Conservation (phyloP, 2,329 filamentous ascomycete genomes). For the Ophiostoma pallidulum region DNA sequence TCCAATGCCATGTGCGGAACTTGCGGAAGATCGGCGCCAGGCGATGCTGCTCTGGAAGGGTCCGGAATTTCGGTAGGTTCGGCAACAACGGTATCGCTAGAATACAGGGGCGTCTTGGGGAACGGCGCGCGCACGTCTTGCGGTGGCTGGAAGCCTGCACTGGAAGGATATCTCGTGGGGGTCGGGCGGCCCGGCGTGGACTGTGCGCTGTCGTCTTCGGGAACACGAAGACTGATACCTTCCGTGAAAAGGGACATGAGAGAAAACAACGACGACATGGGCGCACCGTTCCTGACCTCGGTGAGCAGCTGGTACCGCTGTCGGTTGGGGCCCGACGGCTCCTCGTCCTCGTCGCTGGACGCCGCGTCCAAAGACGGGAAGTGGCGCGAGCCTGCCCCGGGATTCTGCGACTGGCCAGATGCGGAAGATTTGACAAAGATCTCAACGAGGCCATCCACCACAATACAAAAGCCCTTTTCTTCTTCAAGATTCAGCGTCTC, state of each 20-base stretch:
- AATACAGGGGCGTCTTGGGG: conserved; percentile 31
- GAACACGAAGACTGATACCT: conserved; percentile 69
- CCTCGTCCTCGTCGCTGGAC: conserved; percentile 45
- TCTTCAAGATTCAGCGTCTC: conserved; percentile 94
- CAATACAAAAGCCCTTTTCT: conserved; percentile 94
- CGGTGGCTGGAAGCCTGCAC: conserved; percentile 23
- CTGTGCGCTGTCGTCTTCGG: conserved; percentile 49
- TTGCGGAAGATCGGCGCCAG: conserved; percentile 36
- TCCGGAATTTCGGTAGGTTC: conserved; percentile 20
- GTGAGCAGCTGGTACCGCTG: conserved; percentile 92
- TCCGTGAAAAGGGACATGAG: conserved; percentile 96
- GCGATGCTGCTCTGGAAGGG: conserved; percentile 1
- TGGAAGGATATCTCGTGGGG: conserved; percentile 21
- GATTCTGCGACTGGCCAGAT: conserved; percentile 22
- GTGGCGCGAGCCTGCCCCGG: conserved; percentile 26
- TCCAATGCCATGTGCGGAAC: conserved; percentile 73
- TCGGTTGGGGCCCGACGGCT: conserved; percentile 43
- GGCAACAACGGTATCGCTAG: not conserved
- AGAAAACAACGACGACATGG: conserved; percentile 97
- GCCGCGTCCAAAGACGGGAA: conserved; percentile 32
- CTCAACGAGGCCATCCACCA: conserved; percentile 91
- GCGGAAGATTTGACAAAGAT: conserved; percentile 92
- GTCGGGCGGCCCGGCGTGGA: conserved; percentile 21
- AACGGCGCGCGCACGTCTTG: conserved; percentile 28
- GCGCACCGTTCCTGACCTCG: conserved; percentile 93